Percentiles rank a stretch among this genome's conserved stretches.
phyloP scores from a whole-genome alignment of 2,329 filamentous ascomycete genomes.

The Tolypocladium nubicola region DNA sequence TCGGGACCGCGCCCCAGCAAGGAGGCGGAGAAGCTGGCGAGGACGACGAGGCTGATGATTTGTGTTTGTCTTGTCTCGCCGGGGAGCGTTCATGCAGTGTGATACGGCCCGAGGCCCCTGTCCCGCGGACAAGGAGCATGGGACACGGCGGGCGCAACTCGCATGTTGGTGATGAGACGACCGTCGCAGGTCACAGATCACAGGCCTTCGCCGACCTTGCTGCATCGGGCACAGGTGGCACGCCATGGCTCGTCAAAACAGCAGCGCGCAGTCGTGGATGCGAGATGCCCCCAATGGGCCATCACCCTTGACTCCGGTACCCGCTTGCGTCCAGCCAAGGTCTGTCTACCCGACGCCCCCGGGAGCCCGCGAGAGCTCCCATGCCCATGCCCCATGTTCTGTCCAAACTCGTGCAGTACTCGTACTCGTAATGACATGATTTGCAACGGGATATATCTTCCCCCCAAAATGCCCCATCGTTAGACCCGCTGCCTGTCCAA shows the following conservation, averaged over 20 bases:
- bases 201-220: neutral
- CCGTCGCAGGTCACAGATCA: too few relatives aligned
- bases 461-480: neutral
- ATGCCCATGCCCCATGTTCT: neutral
- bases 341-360: neutral
- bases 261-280: neutral
- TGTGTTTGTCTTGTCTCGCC: neutral
- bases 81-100: neutral
- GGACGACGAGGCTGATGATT: neutral
- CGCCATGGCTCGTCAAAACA: neutral
- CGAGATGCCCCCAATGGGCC: neutral
- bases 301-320: neutral
- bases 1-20: neutral
- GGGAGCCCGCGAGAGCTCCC: neutral
- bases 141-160: neutral
- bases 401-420: neutral
- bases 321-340: neutral
- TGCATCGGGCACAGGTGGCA: neutral
- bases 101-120: neutral
- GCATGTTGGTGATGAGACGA: neutral
- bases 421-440: neutral
- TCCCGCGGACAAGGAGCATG: neutral
- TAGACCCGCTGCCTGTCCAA: neutral
- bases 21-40: neutral
- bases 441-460: neutral